Conservation (phyloP, 2,329 filamentous ascomycete genomes). For the Fusarium secorum region DNA sequence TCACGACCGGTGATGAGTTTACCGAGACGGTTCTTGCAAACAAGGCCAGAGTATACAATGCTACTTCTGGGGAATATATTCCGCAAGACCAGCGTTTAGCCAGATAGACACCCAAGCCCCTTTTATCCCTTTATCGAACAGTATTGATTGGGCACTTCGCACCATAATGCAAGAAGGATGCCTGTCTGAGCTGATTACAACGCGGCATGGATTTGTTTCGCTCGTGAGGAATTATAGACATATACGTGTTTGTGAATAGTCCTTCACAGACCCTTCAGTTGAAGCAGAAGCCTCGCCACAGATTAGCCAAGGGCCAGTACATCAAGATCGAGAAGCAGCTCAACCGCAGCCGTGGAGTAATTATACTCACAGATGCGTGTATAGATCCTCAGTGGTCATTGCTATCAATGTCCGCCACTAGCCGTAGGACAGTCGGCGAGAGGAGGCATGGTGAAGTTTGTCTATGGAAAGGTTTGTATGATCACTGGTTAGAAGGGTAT, state of each 20-base stretch:
- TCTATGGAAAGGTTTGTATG: background rate
- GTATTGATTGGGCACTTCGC: background rate
- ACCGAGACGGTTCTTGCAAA: conserved; percentile 1
- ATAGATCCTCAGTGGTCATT: background rate
- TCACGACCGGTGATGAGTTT: background rate
- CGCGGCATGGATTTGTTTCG: background rate
- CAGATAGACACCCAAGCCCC: conserved; percentile 23
- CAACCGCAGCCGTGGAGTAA: conserved; percentile 1
- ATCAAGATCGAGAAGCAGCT: conserved; percentile 17
- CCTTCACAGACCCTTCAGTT: background rate
- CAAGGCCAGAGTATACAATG: background rate
- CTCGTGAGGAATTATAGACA: background rate
- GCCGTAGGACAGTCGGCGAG: background rate
- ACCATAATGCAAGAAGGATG: conserved; percentile 1
- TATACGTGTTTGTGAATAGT: conserved; percentile 19
- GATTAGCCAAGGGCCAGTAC: conserved; percentile 25
- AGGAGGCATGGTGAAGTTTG: background rate
- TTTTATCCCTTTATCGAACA: background rate
- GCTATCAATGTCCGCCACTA: background rate
- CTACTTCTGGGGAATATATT: background rate
- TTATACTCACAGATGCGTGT: background rate
- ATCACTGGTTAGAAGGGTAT: background rate
- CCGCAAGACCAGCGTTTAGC: conserved; percentile 23
- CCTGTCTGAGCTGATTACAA: background rate
- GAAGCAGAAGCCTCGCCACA: conserved; percentile 2